Conservation (phyloP, 768 basidiomycete species). For the Podaxis carcinomalis region DNA sequence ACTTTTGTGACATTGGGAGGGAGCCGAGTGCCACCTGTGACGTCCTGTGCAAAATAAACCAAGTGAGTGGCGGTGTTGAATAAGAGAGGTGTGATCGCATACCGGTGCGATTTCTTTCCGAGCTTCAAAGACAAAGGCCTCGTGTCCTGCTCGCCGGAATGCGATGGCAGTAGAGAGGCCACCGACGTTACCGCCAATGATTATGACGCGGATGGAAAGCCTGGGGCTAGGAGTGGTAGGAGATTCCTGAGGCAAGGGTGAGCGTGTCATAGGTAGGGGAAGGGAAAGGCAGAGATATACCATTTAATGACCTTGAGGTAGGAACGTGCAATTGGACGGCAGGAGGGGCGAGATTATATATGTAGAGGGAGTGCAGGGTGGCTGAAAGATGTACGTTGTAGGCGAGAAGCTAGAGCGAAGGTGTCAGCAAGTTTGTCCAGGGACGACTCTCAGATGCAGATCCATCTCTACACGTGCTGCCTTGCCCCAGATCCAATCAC, state of each 20-base stretch:
- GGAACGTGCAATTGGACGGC: background rate
- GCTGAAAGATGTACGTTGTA: slow-evolving; percentile 1
- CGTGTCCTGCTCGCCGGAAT: slow-evolving; percentile 50
- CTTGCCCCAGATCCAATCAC: slow-evolving; percentile 1
- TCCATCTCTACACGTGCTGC: slow-evolving; percentile 5
- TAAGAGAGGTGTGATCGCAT: background rate
- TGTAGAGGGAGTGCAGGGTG: background rate
- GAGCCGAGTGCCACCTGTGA: slow-evolving; percentile 26
- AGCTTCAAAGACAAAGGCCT: slow-evolving; percentile 47
- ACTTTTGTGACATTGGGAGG: slow-evolving; percentile 56
- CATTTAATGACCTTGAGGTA: background rate
- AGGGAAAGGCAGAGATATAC: background rate
- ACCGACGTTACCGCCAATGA: slow-evolving; percentile 42
- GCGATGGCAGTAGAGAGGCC: slow-evolving; percentile 53
- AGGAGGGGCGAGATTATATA: background rate
- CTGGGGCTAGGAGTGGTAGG: background rate
- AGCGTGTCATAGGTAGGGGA: background rate
- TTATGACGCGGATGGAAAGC: slow-evolving; percentile 26
- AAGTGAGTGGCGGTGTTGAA: background rate
- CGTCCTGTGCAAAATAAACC: slow-evolving; percentile 9
- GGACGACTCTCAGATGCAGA: slow-evolving; percentile 1
- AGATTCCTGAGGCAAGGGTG: background rate
- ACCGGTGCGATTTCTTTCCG: slow-evolving; percentile 6
- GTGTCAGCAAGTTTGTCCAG: background rate
- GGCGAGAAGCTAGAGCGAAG: slow-evolving; percentile 2